Percentiles rank a stretch among this genome's conserved stretches.
These are phyloP conservation scores for Didymella segeticola DNA, from an alignment of 2,329 filamentous ascomycete genomes.

Conservation along the genomic window DNA sequence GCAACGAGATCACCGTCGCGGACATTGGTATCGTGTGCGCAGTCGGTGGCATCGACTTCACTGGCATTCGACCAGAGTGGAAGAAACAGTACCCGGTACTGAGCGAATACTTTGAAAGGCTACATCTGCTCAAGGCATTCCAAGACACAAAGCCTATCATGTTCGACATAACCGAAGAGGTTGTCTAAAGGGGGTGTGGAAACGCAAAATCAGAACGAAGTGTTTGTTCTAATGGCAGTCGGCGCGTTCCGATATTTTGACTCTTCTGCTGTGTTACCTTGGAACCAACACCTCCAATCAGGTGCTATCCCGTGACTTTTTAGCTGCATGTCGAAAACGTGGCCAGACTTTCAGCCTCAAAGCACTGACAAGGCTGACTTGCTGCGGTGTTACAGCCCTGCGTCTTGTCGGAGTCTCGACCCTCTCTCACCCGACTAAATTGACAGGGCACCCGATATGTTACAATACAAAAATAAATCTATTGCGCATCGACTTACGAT, in stretches of 20 bases:
- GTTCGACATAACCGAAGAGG: slow-evolving; percentile 20
- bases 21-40: slow-evolving; percentile 24
- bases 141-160: slow-evolving; percentile 24
- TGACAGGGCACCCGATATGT: too few relatives aligned
- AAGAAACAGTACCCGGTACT: slow-evolving; percentile 12
- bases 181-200: slow-evolving; percentile 8
- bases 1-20: slow-evolving; percentile 19
- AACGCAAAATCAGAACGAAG: background rate
- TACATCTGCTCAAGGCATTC: slow-evolving; percentile 18
- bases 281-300: too few relatives aligned
- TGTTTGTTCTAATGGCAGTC: background rate
- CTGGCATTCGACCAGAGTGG: slow-evolving; percentile 10
- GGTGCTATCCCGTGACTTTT: too few relatives aligned
- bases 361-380: too few relatives aligned
- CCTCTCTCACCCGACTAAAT: too few relatives aligned
- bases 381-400: too few relatives aligned
- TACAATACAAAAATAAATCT: too few relatives aligned
- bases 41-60: slow-evolving; percentile 14
- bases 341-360: too few relatives aligned
- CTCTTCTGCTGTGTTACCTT: background rate
- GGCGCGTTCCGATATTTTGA: background rate
- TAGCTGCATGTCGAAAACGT: too few relatives aligned
- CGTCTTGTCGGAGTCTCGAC: too few relatives aligned
- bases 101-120: slow-evolving; percentile 13
- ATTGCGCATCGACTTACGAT: too few relatives aligned